phyloP scores from a whole-genome alignment of 2,329 filamentous ascomycete species.

The Fusarium solani-melongenae region DNA sequence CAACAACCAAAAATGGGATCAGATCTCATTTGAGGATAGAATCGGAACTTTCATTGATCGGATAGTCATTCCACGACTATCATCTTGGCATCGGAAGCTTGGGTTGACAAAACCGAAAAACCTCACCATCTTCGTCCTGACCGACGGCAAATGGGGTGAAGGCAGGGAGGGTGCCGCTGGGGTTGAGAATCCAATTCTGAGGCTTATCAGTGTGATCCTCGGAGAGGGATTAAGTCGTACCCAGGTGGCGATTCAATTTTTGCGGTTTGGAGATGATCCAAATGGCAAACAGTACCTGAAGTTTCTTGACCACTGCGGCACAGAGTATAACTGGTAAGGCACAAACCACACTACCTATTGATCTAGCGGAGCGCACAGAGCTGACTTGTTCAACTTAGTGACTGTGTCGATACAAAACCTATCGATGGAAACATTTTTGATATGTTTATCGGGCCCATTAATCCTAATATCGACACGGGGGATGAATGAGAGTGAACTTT shows the following conservation, averaged over 20 bases:
- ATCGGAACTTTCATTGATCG: slow-evolving; percentile 11
- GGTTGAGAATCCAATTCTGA: slow-evolving; percentile 6
- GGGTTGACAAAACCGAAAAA: neutral
- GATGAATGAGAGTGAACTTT: neutral
- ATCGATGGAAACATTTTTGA: slow-evolving; percentile 13
- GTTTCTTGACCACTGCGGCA: neutral
- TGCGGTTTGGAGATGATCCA: slow-evolving; percentile 19
- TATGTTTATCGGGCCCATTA: slow-evolving; percentile 11
- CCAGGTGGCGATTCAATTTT: slow-evolving; percentile 13
- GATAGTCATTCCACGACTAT: neutral
- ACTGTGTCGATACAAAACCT: slow-evolving; percentile 21
- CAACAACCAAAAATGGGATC: slow-evolving; percentile 2
- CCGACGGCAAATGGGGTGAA: slow-evolving; percentile 16
- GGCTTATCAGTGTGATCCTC: slow-evolving; percentile 6
- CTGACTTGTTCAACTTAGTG: neutral
- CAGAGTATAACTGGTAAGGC: slow-evolving; percentile 2
- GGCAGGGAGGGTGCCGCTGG: neutral
- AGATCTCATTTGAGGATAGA: slow-evolving; percentile 8
- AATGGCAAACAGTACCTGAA: slow-evolving; percentile 7
- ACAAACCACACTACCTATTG: neutral
- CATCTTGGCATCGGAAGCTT: neutral
- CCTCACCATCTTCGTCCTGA: slow-evolving; percentile 16
- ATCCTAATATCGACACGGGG: neutral
- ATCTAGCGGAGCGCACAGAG: too few species aligned
- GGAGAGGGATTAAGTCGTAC: neutral